phyloP scores from a whole-genome alignment of 768 basidiomycete genomes.

The Neoboletus subvelutipes region DNA sequence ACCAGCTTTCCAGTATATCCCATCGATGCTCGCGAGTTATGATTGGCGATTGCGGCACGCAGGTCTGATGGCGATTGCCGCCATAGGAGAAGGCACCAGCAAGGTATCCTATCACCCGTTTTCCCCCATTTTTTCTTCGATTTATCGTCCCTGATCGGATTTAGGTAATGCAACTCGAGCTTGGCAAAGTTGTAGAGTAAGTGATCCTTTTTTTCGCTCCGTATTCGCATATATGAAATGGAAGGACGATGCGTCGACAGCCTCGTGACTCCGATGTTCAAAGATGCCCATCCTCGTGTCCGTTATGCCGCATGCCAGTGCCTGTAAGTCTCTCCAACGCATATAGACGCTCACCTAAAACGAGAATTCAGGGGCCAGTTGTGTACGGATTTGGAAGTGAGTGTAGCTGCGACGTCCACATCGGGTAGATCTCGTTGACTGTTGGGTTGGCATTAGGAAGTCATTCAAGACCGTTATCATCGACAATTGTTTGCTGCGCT shows the following conservation, averaged over 20 bases:
- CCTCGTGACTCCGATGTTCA: conserved; percentile 74
- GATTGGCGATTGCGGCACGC: conserved; percentile 88
- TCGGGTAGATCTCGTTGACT: not conserved
- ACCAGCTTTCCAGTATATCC: conserved; percentile 79
- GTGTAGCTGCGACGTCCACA: conserved; percentile 7
- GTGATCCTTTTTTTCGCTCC: conserved; percentile 23
- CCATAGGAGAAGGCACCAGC: conserved; percentile 81
- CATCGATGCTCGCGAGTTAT: conserved; percentile 75
- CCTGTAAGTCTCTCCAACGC: conserved; percentile 46
- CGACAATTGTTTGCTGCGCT: conserved; percentile 66
- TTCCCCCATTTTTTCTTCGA: not conserved
- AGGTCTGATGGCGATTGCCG: conserved; percentile 83
- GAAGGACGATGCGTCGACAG: conserved; percentile 34
- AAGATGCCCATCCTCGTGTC: conserved; percentile 73
- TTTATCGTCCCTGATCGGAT: not conserved
- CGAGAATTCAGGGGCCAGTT: conserved; percentile 65
- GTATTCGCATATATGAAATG: not conserved
- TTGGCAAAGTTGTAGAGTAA: conserved; percentile 80
- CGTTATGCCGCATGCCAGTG: conserved; percentile 84
- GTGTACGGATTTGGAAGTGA: conserved; percentile 84
- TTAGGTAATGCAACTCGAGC: conserved; percentile 76
- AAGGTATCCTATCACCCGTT: conserved; percentile 40
- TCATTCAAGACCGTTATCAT: conserved; percentile 73
- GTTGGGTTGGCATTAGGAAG: conserved; percentile 45
- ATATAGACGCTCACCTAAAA: not conserved